These are phyloP conservation scores for Colletotrichum sp. DNA, from an alignment of 2,329 filamentous ascomycete species.

Conservation along the genomic window DNA sequence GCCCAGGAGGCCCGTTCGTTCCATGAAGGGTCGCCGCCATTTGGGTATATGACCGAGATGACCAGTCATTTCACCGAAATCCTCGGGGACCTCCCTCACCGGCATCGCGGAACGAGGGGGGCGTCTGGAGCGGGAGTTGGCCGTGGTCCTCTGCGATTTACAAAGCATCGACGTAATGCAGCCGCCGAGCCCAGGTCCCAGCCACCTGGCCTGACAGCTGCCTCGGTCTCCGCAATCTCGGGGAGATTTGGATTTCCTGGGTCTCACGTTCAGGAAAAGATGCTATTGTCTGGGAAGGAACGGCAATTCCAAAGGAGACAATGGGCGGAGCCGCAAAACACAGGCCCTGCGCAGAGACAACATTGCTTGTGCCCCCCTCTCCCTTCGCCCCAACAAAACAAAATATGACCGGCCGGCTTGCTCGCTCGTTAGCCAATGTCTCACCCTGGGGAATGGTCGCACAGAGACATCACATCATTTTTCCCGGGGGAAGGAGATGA, in stretches of 20 bases:
- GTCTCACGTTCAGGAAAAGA: neutral
- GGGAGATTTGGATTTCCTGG: neutral
- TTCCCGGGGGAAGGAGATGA: neutral
- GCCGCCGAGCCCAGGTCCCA: neutral
- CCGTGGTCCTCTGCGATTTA: neutral
- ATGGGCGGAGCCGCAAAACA: neutral
- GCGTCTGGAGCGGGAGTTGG: neutral
- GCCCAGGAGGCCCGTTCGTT: neutral
- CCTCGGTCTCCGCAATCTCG: neutral
- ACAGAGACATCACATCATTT: neutral
- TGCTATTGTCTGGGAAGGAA: neutral
- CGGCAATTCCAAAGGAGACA: neutral
- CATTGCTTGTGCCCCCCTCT: neutral
- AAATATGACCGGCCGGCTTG: neutral
- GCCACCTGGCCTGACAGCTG: neutral
- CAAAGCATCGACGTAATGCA: neutral
- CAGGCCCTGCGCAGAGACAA: neutral
- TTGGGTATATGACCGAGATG: neutral
- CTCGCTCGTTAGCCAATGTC: neutral
- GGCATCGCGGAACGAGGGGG: neutral
- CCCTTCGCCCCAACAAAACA: neutral
- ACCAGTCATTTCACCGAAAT: neutral
- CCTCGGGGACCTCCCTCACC: neutral
- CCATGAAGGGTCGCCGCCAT: neutral
- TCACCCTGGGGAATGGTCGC: constrained; percentile 2